phyloP scores from a whole-genome alignment of 768 basidiomycete genomes.

The Tephrocybe sp. region DNA sequence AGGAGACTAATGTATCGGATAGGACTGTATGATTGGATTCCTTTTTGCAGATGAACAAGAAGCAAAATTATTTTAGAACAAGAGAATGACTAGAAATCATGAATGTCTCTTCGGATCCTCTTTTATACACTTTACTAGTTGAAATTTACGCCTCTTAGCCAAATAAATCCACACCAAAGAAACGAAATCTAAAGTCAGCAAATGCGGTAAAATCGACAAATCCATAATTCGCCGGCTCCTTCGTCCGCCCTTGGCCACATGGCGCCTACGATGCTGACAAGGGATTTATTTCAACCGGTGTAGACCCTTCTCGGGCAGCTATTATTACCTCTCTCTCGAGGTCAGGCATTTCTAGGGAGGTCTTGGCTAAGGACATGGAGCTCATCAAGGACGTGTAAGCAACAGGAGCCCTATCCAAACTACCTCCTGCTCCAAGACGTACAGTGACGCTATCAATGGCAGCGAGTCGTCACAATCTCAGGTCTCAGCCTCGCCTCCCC shows the following conservation, averaged over 20 bases:
- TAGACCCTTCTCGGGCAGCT: constrained; percentile 87
- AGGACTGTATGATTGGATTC: constrained; percentile 91
- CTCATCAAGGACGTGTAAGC: constrained; percentile 85
- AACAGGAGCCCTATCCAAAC: constrained; percentile 44
- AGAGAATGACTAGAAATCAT: constrained; percentile 62
- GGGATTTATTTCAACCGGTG: constrained; percentile 83
- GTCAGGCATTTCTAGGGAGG: constrained; percentile 63
- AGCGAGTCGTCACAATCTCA: constrained; percentile 35
- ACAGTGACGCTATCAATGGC: constrained; percentile 33
- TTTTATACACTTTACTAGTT: neutral
- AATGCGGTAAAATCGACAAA: constrained; percentile 86
- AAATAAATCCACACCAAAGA: constrained; percentile 49
- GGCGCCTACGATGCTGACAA: constrained; percentile 87
- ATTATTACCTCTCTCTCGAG: constrained; percentile 66
- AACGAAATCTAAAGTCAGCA: constrained; percentile 57
- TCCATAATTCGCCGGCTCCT: constrained; percentile 82
- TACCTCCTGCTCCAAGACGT: constrained; percentile 49
- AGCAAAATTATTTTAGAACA: constrained; percentile 84
- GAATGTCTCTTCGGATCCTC: constrained; percentile 34
- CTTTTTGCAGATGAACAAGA: constrained; percentile 88
- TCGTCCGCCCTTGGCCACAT: constrained; percentile 93
- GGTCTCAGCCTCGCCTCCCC: constrained; percentile 33
- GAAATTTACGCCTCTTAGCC: constrained; percentile 1
- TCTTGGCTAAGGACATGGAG: constrained; percentile 78
- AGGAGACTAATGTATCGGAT: constrained; percentile 1